Evolutionary conservation across 345 rosid species (phyloP), one percentile per base, ranked within the genome.

Genomic region (Isatis tinctoria): DNA sequence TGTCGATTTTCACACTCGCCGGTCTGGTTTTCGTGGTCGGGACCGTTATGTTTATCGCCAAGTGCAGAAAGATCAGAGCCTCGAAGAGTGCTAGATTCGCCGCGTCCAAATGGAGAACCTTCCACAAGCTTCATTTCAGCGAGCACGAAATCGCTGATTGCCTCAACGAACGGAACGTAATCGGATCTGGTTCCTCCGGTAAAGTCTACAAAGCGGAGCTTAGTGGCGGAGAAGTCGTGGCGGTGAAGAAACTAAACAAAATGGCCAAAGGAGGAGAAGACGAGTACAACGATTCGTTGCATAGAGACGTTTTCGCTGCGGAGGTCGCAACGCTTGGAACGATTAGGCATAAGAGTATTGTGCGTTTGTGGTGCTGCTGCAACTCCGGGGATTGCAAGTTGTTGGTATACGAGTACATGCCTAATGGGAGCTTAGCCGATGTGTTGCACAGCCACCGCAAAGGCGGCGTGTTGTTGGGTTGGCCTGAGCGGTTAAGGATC

Each of bases 401-500:
- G 70, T 74, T 94, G 79, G 96, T 94, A 6, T 94, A 94, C 12
- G 98, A 94, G 79, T 93, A 88, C 59, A 89, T 94, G 96, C 91
- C 89, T 10, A 91, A 91, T 60, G 97, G 98, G 70, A 94, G 97
- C 78, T 81, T 91, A 77, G 90, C 91, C 0, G 96, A 91, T 76
- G 67, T 72, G 78, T 54, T 91, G 77, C 97, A 86, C 20, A 10
- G 84, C 20, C 16, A 63, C 13, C 74, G 71, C 77, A 89, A 91
- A 76, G 86, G 83, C 5, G 69, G 87, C 7, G 72, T 75, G 57
- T 24, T 48, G 7, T 77, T 91, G 77, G 86, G 83, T 39, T 94
- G 98, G 97, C 87, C 81, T 0, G 78, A 81, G 7, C 77, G 98
- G 83, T 84, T 81, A 35, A 86, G 74, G 84, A 90, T 90, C 43